These are phyloP conservation scores for Scleroderma bovista DNA, from an alignment of 768 basidiomycete species.

Conservation along the genomic window DNA sequence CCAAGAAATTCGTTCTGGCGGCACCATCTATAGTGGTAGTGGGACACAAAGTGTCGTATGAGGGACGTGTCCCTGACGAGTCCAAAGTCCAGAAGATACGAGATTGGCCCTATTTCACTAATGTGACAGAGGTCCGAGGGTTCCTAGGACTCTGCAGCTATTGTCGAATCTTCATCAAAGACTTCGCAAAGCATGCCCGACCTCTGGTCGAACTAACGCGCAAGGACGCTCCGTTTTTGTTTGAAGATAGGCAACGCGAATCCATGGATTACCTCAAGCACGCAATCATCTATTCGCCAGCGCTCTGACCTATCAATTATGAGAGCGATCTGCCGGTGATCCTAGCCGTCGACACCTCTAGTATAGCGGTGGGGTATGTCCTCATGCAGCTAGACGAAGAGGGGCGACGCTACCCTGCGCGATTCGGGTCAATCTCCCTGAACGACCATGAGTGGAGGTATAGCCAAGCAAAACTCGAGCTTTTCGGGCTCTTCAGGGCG, in stretches of 20 bases:
- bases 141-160: conserved; percentile 28
- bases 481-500: conserved; percentile 5
- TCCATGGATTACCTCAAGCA: conserved; percentile 20
- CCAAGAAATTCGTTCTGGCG: conserved; percentile 30
- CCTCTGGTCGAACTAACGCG: conserved; percentile 21
- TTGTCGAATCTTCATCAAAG: conserved; percentile 23
- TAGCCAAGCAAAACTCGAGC: conserved; percentile 23
- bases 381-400: conserved; percentile 5
- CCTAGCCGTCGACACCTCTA: conserved; percentile 21
- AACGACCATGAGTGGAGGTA: conserved; percentile 17
- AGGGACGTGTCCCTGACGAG: conserved; percentile 28
- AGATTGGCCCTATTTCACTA: conserved; percentile 23
- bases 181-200: conserved; percentile 15
- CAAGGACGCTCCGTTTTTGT: conserved; percentile 23
- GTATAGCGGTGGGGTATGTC: conserved; percentile 31
- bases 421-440: conserved; percentile 36
- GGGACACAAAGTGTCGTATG: conserved; percentile 33
- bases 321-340: neutral
- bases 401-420: conserved; percentile 16
- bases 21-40: conserved; percentile 24
- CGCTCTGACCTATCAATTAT: neutral
- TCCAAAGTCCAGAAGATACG: conserved; percentile 21
- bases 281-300: conserved; percentile 5
- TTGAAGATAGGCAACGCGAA: conserved; percentile 3
- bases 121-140: conserved; percentile 10